A percentile compares a stretch with the other conserved stretches of the same genome.
Evolutionary conservation across 306 rosid genomes (phyloP).

Genomic region (Pterocarpus santalinus): DNA sequence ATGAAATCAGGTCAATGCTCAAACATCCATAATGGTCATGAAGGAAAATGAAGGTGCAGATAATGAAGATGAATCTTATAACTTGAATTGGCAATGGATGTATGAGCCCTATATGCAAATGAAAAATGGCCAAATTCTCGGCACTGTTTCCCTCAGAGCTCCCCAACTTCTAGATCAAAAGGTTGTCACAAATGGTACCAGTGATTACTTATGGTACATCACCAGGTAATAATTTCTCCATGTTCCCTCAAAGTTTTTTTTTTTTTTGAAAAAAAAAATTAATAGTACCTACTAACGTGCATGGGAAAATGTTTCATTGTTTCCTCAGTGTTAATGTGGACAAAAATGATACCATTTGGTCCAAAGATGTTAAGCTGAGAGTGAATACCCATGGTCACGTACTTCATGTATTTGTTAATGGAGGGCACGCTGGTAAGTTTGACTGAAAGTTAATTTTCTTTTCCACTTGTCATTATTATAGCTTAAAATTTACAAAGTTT

Average conservation of each 20-base stretch:
- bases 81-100: conserved; percentile 49
- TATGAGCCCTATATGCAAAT: conserved; percentile 16
- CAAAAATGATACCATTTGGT: conserved; percentile 5
- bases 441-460: not conserved
- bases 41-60: not conserved
- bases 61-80: not conserved
- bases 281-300: not conserved
- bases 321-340: conserved; percentile 23
- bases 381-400: conserved; percentile 45
- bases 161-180: conserved; percentile 48
- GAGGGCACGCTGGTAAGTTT: conserved; percentile 35
- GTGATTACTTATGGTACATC: conserved; percentile 55
- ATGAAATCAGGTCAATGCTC: conserved; percentile 47
- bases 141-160: not conserved
- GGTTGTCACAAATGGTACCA: conserved; percentile 46
- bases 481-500: not conserved
- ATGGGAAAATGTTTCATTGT: not conserved
- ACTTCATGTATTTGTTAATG: conserved; percentile 51
- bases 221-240: conserved; percentile 35
- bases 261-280: not conserved
- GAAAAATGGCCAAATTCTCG: conserved; percentile 13
- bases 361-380: conserved; percentile 8
- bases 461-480: not conserved
- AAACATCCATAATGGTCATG: conserved; percentile 39
- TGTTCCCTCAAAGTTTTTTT: not conserved